phyloP scores from a whole-genome alignment of 257 asterid species.

The Solanum clarkiae region DNA sequence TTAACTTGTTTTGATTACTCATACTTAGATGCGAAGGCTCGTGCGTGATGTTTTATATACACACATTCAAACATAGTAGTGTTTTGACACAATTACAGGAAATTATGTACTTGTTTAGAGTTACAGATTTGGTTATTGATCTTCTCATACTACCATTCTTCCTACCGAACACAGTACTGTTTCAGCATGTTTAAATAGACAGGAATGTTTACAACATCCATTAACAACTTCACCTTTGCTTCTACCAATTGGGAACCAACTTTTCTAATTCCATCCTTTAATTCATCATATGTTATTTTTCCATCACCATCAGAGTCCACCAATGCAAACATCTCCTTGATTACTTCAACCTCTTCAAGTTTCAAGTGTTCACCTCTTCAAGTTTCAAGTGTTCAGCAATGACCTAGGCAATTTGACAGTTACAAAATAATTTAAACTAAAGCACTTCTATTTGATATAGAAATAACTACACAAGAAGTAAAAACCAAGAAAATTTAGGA shows the following conservation, averaged over 20 bases:
- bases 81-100: too few relatives aligned
- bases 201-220: slow-evolving; percentile 81
- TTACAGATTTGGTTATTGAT: too few relatives aligned
- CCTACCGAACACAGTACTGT: not conserved
- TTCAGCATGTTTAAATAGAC: slow-evolving; percentile 1
- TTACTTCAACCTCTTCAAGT: slow-evolving; percentile 87
- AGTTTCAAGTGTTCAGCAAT: slow-evolving; percentile 89
- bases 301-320: slow-evolving; percentile 94
- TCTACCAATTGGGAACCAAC: slow-evolving; percentile 98
- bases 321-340: slow-evolving; percentile 83
- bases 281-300: slow-evolving; percentile 80
- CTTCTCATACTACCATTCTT: too few relatives aligned
- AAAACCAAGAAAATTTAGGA: not conserved
- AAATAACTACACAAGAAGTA: not conserved
- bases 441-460: not conserved
- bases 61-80: too few relatives aligned
- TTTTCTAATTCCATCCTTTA: slow-evolving; percentile 69
- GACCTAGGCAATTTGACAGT: slow-evolving; percentile 35
- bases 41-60: too few relatives aligned
- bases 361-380: too few relatives aligned
- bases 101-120: too few relatives aligned
- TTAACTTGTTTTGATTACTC: too few relatives aligned
- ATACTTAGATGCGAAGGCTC: too few relatives aligned
- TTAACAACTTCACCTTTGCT: slow-evolving; percentile 86
- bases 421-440: not conserved